Evolutionary conservation across 148 eudicot species (phyloP).

Genomic region (Pharnaceum exiguum): DNA sequence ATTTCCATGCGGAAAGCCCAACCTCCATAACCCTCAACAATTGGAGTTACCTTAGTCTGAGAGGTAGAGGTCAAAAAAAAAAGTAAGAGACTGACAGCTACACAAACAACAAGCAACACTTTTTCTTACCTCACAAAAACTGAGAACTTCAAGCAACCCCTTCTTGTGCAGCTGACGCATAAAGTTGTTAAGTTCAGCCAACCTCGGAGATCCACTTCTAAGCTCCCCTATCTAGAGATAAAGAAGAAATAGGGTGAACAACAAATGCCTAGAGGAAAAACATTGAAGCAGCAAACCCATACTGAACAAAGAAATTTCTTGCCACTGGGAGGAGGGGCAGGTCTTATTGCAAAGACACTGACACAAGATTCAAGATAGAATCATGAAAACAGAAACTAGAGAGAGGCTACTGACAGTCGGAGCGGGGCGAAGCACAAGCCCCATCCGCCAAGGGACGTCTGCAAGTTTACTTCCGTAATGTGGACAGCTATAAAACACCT

Average conservation of each 20-base stretch:
- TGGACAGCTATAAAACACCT: conserved; percentile 98
- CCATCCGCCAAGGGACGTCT: conserved; percentile 99
- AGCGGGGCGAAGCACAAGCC: conserved; percentile 98
- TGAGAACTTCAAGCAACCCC: conserved; percentile 77
- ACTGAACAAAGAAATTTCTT: no score
- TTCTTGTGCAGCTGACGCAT: conserved; percentile 77
- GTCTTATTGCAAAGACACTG: no score
- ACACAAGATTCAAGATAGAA: no score
- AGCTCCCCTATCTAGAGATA: conserved; percentile 78
- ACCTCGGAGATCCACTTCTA: conserved; percentile 92
- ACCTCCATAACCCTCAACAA: conserved; percentile 99
- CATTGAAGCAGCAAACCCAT: not conserved
- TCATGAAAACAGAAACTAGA: not conserved
- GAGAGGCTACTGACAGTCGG: conserved; percentile 57
- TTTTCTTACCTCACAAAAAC: conserved; percentile 88
- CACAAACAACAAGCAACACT: not conserved
- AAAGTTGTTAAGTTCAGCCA: conserved; percentile 87
- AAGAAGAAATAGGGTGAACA: no score
- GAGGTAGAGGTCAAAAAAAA: conserved; percentile 12
- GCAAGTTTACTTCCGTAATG: conserved; percentile 98
- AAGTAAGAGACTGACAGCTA: not conserved
- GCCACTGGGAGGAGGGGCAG: no score
- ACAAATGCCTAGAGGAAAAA: conserved; percentile 1
- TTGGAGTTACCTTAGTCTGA: conserved; percentile 97
- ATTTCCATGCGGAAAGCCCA: conserved; percentile 98